Percentiles rank a stretch among this genome's conserved stretches.
Conservation (phyloP, 2,329 filamentous ascomycete genomes). For the Fusarium chlamydosporum region DNA sequence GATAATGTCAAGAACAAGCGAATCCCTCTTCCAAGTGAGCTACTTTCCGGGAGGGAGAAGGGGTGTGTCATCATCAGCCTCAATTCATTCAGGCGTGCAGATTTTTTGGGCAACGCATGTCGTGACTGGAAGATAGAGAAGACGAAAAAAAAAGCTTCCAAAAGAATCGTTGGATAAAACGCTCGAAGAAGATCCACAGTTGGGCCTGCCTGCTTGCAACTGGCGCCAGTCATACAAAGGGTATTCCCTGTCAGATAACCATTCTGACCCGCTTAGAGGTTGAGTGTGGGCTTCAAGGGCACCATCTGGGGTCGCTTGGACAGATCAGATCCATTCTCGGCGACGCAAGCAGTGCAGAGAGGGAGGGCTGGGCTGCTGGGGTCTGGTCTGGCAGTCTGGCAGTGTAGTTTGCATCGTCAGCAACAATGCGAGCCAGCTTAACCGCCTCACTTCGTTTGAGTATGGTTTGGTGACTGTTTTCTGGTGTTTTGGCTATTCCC, state of each 20-base stretch:
- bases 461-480: constrained; percentile 22
- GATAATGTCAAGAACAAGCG: background rate
- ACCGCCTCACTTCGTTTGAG: constrained; percentile 46
- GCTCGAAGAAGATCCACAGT: constrained; percentile 53
- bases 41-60: constrained; percentile 4
- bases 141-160: constrained; percentile 37
- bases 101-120: constrained; percentile 23
- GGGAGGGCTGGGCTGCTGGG: constrained; percentile 37
- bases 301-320: constrained; percentile 50
- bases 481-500: constrained; percentile 23
- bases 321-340: constrained; percentile 53
- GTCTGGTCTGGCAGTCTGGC: constrained; percentile 31
- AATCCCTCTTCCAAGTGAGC: constrained; percentile 7
- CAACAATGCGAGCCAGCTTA: constrained; percentile 32
- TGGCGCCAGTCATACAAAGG: constrained; percentile 44
- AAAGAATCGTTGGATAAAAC: constrained; percentile 47
- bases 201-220: constrained; percentile 56
- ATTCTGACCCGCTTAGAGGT: constrained; percentile 30
- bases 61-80: constrained; percentile 35
- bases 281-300: constrained; percentile 43
- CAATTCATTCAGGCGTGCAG: constrained; percentile 32
- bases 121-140: constrained; percentile 42
- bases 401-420: constrained; percentile 28
- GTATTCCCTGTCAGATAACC: constrained; percentile 46
- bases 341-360: constrained; percentile 34